These are phyloP conservation scores for Botryotinia narcissicola DNA, from an alignment of 2,329 filamentous ascomycete species.

Conservation along the genomic window DNA sequence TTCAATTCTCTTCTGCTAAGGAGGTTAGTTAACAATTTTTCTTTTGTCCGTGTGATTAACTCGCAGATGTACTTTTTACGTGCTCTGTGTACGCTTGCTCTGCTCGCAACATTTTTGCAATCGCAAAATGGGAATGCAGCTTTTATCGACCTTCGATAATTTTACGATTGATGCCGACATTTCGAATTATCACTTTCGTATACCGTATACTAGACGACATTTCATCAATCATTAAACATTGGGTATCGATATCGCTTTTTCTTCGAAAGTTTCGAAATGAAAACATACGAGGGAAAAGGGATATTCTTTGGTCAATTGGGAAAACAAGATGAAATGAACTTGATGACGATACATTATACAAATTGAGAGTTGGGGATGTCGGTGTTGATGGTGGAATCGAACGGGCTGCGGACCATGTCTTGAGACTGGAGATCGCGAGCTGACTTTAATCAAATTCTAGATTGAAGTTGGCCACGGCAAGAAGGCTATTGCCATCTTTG, in stretches of 20 bases:
- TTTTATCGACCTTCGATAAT: slow-evolving; percentile 17
- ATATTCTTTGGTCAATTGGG: slow-evolving; percentile 4
- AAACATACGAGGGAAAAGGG: slow-evolving; percentile 6
- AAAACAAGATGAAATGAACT: slow-evolving; percentile 25
- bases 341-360: slow-evolving; percentile 27
- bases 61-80: background rate
- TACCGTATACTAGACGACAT: slow-evolving; percentile 21
- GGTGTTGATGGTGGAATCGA: slow-evolving; percentile 55
- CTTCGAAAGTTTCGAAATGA: slow-evolving; percentile 3
- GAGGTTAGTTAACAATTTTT: slow-evolving; percentile 72
- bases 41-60: background rate
- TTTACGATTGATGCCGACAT: slow-evolving; percentile 20
- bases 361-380: slow-evolving; percentile 31
- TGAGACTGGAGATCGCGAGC: slow-evolving; percentile 67
- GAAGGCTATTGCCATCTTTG: slow-evolving; percentile 99
- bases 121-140: slow-evolving; percentile 20
- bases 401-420: slow-evolving; percentile 70
- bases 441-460: slow-evolving; percentile 69
- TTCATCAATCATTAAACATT: slow-evolving; percentile 4
- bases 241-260: slow-evolving; percentile 10
- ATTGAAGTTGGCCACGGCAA: slow-evolving; percentile 99
- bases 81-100: background rate
- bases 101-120: background rate
- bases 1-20: slow-evolving; percentile 98
- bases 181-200: slow-evolving; percentile 19